These are phyloP conservation scores for Alternaria infectoria DNA, from an alignment of 2,329 filamentous ascomycete species.

Conservation along the genomic window DNA sequence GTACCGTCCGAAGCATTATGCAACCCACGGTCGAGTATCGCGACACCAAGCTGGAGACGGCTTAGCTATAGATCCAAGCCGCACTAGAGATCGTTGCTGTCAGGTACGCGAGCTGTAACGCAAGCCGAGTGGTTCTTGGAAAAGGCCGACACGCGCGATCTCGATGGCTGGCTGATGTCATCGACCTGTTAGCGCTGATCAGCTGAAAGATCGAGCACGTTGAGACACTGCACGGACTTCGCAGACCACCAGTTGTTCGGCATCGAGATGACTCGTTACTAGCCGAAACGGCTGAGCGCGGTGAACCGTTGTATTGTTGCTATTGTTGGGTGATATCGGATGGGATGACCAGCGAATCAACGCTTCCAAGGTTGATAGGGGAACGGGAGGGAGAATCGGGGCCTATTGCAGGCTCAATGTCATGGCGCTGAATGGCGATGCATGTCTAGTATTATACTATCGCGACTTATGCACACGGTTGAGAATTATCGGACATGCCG, in stretches of 20 bases:
- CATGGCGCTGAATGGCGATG: not conserved
- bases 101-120: constrained; percentile 12
- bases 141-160: not conserved
- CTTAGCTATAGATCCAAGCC: not conserved
- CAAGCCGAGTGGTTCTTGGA: constrained; percentile 6
- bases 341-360: not conserved
- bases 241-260: not conserved
- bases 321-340: not conserved
- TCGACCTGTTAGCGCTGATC: constrained; percentile 13
- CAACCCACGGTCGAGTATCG: not conserved
- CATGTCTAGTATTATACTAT: not conserved
- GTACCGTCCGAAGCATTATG: not conserved
- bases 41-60: not conserved
- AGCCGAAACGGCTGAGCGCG: not conserved
- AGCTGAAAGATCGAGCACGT: constrained; percentile 1
- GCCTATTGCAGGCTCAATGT: not conserved
- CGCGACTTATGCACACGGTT: not conserved
- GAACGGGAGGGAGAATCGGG: not conserved
- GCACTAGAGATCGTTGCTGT: constrained; percentile 2
- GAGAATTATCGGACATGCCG: not conserved
- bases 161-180: constrained; percentile 11
- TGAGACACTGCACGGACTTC: not conserved
- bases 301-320: not conserved
- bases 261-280: not conserved
- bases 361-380: not conserved